These are phyloP conservation scores for Coemansia reversa DNA, from an alignment of 192 early-diverging fungal genomes.

Conservation along the genomic window DNA sequence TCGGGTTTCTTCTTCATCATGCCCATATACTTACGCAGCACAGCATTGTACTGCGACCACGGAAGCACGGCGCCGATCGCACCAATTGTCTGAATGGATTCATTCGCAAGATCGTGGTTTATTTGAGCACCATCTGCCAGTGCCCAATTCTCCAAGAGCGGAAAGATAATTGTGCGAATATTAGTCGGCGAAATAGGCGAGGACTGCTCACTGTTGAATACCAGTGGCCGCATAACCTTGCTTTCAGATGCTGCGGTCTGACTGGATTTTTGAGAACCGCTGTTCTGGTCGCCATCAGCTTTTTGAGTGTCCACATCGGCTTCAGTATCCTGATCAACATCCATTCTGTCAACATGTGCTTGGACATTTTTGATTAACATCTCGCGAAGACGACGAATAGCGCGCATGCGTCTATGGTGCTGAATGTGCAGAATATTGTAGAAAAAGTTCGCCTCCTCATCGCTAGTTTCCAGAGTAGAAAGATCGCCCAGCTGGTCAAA, in stretches of 20 bases:
- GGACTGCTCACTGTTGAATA: conserved; percentile 20
- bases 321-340: conserved; percentile 23
- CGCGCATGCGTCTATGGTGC: conserved; percentile 85
- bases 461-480: conserved; percentile 34
- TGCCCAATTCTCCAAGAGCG: conserved; percentile 85
- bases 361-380: conserved; percentile 13
- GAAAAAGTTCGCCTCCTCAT: conserved; percentile 84
- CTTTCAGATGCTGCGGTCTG: neutral
- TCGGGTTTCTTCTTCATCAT: conserved; percentile 63
- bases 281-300: conserved; percentile 5
- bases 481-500: conserved; percentile 48
- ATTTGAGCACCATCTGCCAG: conserved; percentile 66
- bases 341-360: conserved; percentile 23
- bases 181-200: conserved; percentile 35
- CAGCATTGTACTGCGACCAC: conserved; percentile 82
- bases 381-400: conserved; percentile 71
- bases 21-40: conserved; percentile 72
- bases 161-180: conserved; percentile 62
- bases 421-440: conserved; percentile 95
- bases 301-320: conserved; percentile 1
- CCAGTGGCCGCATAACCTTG: conserved; percentile 19
- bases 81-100: conserved; percentile 76
- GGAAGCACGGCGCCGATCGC: conserved; percentile 65
- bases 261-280: neutral
- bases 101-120: conserved; percentile 80